Base-by-base conservation (phyloP, 2,329 filamentous ascomycete species). In the Fusarium sp. region DNA sequence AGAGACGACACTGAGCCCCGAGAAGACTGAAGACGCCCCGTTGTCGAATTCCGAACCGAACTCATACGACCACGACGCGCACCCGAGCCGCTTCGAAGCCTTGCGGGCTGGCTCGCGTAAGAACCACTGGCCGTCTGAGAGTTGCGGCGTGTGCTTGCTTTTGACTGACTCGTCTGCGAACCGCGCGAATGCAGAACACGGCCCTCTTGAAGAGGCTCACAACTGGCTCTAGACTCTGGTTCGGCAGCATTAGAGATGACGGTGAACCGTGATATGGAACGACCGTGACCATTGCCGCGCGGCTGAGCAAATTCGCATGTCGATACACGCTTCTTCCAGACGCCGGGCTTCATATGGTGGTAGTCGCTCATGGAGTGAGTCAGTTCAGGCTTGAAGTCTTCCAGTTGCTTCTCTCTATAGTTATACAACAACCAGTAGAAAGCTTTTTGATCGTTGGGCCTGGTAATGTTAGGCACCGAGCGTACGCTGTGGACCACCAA, bases 351-450 rank as follows among this genome's bases (percentile, higher is more conserved):
- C 39, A 93, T 87, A 75, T 97, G 94, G 75, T 98, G 95, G 74
- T 97, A 96, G 76, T 98, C 95, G 79, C 94, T 97, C 60, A 91
- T 88, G 1, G 95, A 97, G 77, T 96, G 92, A n/a, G 89, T 89
- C 59, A 98, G 83, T 23, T 92, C 88, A 31, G 91, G 90, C 63
- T 92, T 92, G 76, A 96, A 98, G 76, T 97, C 93, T 78, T 98
- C 95, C 2, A 97, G 81, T 72, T 96, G 91, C 67, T 94, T 90
- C 69, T 97, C 91, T 46, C 93, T 89, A 78, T 97, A 97, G 78
- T 91, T 92, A 70, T 92, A 82, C 8, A 99, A 87, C 18, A 97
- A 88, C 80, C 90, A 92, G 80, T 98, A 99, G 80, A 98, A 98
- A 71, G 95, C 87, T 77, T 97, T 97, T 77, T 98, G 94, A 59